These are phyloP conservation scores for Apophysomyces trapeziformis DNA, from an alignment of 371 early-diverging fungal genomes.

Conservation along the genomic window DNA sequence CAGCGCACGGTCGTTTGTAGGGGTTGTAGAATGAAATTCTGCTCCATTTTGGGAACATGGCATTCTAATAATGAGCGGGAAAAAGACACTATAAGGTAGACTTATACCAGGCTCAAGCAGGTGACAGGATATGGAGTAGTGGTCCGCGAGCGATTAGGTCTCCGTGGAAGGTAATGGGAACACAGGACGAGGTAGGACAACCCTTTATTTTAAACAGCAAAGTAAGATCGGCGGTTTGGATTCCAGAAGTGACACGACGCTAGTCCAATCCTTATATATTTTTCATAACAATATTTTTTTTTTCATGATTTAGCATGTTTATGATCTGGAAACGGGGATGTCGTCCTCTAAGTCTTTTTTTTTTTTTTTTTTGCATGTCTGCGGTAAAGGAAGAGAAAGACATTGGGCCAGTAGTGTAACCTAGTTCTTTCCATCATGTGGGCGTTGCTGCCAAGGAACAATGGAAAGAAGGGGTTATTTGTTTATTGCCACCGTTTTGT, in stretches of 20 bases:
- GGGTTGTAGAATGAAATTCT: constrained; percentile 64
- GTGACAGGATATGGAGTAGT: constrained; percentile 41
- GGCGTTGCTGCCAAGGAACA: neutral
- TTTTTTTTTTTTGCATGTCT: too few species aligned
- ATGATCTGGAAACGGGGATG: constrained; percentile 28
- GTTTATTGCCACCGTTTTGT: too few species aligned
- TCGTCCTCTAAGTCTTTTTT: neutral
- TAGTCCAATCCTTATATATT: constrained; percentile 7
- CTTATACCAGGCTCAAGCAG: constrained; percentile 41
- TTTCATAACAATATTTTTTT: constrained; percentile 18
- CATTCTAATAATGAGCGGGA: constrained; percentile 22
- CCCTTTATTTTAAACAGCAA: constrained; percentile 50
- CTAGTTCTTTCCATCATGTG: neutral
- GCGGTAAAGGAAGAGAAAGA: too few species aligned
- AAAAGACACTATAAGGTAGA: too few species aligned
- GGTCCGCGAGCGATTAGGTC: constrained; percentile 52
- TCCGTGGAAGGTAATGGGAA: constrained; percentile 54
- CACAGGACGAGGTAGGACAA: constrained; percentile 43
- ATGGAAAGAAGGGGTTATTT: neutral
- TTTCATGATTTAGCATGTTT: constrained; percentile 34
- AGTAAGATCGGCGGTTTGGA: constrained; percentile 31
- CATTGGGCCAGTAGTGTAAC: neutral
- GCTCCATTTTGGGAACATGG: constrained; percentile 33
- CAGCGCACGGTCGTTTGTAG: constrained; percentile 52
- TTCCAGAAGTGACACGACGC: neutral